phyloP scores from a whole-genome alignment of 202 grass and related monocot genomes.

The Carex sylvatica region DNA sequence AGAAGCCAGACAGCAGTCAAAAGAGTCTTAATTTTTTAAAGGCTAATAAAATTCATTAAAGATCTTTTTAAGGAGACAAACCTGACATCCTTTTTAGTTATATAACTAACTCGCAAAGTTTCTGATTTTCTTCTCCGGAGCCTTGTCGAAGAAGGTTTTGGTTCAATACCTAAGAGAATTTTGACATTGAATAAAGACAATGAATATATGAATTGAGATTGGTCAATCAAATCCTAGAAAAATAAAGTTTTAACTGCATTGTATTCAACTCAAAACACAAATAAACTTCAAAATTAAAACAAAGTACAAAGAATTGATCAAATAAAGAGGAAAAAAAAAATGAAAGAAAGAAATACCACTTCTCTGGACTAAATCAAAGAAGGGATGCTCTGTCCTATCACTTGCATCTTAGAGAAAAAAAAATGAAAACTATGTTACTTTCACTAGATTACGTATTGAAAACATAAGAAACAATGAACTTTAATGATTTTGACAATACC shows the following conservation, averaged over 20 bases:
- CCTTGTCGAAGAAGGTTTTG: constrained; percentile 15
- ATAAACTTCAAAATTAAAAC: not conserved
- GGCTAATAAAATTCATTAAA: not conserved
- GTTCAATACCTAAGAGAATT: constrained; percentile 21
- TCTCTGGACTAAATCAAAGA: constrained; percentile 24
- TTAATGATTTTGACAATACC: constrained; percentile 34
- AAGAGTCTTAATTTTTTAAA: not conserved
- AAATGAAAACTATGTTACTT: constrained; percentile 9
- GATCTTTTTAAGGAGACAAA: constrained; percentile 24
- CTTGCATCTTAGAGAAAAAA: constrained; percentile 36
- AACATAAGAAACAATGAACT: constrained; percentile 20
- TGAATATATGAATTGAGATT: constrained; percentile 1
- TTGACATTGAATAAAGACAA: not conserved
- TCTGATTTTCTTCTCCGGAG: constrained; percentile 62
- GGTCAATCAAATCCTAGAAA: not conserved
- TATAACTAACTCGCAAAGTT: constrained; percentile 53
- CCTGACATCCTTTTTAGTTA: constrained; percentile 66
- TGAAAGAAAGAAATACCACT: constrained; percentile 2
- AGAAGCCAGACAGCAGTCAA: not conserved
- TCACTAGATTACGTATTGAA: not conserved
- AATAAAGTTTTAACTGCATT: not conserved
- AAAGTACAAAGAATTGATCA: not conserved
- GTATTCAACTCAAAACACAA: not conserved
- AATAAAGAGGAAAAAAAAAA: constrained; percentile 2
- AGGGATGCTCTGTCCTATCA: constrained; percentile 28